Base-by-base conservation (phyloP, 306 rosid species). In the Echinosophora koreensis region DNA sequence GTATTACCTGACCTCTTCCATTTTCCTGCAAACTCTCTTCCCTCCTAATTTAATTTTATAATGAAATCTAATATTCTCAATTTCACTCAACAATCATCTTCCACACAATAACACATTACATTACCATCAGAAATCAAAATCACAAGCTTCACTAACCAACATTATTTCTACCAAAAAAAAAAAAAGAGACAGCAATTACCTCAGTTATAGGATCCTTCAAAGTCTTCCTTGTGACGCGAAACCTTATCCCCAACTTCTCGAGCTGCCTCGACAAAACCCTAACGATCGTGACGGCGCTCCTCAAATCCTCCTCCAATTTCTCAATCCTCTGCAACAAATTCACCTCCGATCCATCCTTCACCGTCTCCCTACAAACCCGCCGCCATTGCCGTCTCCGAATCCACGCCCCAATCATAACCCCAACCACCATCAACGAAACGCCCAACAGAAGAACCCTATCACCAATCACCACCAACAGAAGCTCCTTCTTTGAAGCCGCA, bases 211-310 rank as follows among this genome's bases (percentile, higher is more conserved):
- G 97, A 6, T 88, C 91, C 81, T 86, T 92, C 83, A 95, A 69
- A 32, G 88, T 13, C 84, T 85, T 89, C 49, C 96, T 77, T 2
- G 96, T 90, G 41, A 92, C 82, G 60, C 90, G 88, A 85, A 92
- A 95, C 78, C 96, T 73, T 63, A 90, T 77, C 39, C 96, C 93
- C 89, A 95, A 82, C 81, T 95, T 95, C 91, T 95, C 97, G 58
- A 92, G 87, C 87, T 95, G 92, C 79, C 98, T 86, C 3, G 97
- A 89, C 84, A 95, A 78, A 72, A 80, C 96, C 87, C 88, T 82
- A 74, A 86, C 60, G 38, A 89, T 71, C 1, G 87, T 85, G 1
- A 77, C 72, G 9, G 91, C 82, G 69, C 82, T 92, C 83, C 74
- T 85, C 78, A 90, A 80, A 79, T 95, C 97, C 80, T 82, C 96